Base-by-base conservation (phyloP, 2,329 filamentous ascomycete species). In the Fusarium camptoceras region DNA sequence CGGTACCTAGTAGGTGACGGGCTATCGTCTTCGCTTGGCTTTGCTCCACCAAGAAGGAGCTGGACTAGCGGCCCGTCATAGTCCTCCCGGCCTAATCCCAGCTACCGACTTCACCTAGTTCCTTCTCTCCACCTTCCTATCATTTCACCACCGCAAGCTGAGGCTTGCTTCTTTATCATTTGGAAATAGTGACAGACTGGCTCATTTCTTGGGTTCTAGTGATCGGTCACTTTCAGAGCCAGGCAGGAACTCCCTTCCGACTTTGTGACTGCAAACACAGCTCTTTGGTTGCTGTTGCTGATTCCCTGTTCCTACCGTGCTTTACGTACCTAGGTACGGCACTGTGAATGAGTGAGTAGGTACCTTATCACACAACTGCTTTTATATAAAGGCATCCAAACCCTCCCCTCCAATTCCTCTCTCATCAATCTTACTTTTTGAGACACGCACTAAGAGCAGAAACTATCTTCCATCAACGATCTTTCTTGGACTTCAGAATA, bases 11-110 rank as follows among this genome's bases (percentile, higher is more conserved):
- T 27, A 27, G 11, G 24, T 20, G 20, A 34, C 28, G 20, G 15
- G 27, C 22, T 16, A 31, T 25, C 15, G 15, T 30, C 20, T 41
- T 64, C 42, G 31, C 42, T 58, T 66, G 34, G 37, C 55, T 49
- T 64, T 67, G 30, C 57, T 55, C 67, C 53, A 68, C 67, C 37
- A 58, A 41, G 27, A 43, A 39, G 66, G 55, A 44, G 31, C 50
- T 37, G 15, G 6, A 25, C 34, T 69, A 57, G 55, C 60, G 50
- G 53, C 48, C 59, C 49, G 59, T 22, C 44, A 41, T 55, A 61
- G 62, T 42, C 30, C 64, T 61, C 44, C 55, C 41, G 31, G 47
- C 30, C 30, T 37, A 16, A 50, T 50, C 48, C 34, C 18, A 37
- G 34, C 34, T 37, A 37, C 34, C 18, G 34, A 37, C 34, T 37